Conservation (phyloP, 768 basidiomycete species). For the Termitomyces sp. region DNA sequence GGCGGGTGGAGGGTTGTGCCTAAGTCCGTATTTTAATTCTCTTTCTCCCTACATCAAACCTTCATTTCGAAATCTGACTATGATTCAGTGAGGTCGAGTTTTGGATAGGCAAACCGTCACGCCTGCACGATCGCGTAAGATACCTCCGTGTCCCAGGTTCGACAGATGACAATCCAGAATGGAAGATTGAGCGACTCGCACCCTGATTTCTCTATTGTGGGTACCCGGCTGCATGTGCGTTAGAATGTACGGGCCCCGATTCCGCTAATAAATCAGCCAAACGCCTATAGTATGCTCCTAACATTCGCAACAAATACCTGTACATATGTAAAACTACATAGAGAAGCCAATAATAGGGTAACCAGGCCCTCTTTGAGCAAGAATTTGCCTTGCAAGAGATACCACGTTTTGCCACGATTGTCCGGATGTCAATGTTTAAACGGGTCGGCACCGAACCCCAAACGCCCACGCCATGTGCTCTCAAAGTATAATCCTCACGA, state of each 20-base stretch:
- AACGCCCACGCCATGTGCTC: neutral
- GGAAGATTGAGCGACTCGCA: conserved; percentile 77
- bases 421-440: neutral
- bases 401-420: neutral
- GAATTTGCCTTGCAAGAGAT: neutral
- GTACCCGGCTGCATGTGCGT: neutral
- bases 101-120: conserved; percentile 94
- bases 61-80: neutral
- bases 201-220: conserved; percentile 37
- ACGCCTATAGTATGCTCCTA: no score
- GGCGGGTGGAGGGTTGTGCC: conserved; percentile 97
- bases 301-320: neutral
- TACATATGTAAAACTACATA: neutral
- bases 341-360: neutral
- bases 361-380: neutral
- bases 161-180: conserved; percentile 44
- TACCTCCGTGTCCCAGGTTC: conserved; percentile 54
- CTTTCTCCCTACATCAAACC: neutral
- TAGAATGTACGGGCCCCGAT: neutral
- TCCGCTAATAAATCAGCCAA: neutral
- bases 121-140: conserved; percentile 85
- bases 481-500: neutral
- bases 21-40: conserved; percentile 42
- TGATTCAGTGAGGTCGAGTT: conserved; percentile 84
- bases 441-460: no score